Conservation (phyloP, 23 red algal species). For the Gracilariopsis chorda region DNA sequence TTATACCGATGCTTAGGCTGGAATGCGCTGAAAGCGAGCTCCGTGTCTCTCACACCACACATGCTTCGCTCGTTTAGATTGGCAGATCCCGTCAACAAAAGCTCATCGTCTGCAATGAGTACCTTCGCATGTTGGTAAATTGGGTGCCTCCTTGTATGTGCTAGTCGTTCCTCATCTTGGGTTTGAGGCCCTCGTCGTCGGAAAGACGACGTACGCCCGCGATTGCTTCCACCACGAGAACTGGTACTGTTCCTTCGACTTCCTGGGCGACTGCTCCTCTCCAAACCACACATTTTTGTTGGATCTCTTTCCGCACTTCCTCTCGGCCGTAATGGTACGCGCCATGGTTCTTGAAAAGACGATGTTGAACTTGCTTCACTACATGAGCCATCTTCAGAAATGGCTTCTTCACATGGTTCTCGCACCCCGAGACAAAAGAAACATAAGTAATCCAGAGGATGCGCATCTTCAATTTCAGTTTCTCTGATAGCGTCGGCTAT, state of each 20-base stretch:
- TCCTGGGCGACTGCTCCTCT: neutral
- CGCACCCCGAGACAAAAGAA: constrained; percentile 67
- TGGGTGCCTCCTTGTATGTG: constrained; percentile 31
- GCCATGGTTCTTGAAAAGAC: constrained; percentile 35
- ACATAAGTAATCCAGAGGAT: constrained; percentile 50
- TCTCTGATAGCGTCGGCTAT: constrained; percentile 47
- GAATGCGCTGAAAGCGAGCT: constrained; percentile 58
- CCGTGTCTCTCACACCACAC: constrained; percentile 71
- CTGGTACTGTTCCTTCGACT: neutral
- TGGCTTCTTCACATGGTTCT: constrained; percentile 17
- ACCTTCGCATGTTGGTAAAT: constrained; percentile 70
- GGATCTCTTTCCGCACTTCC: neutral
- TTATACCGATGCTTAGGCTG: constrained; percentile 43
- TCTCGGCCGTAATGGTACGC: constrained; percentile 31
- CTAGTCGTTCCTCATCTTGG: constrained; percentile 35
- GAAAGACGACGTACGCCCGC: neutral
- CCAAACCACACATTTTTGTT: neutral
- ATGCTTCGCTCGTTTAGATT: constrained; percentile 76
- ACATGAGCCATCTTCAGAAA: neutral
- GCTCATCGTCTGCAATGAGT: constrained; percentile 66
- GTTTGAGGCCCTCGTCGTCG: constrained; percentile 19
- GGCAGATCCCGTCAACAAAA: constrained; percentile 54
- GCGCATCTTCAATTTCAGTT: constrained; percentile 12
- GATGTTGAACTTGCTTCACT: constrained; percentile 2
- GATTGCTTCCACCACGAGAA: neutral